Evolutionary conservation across 768 basidiomycete species (phyloP).

Genomic region (Lyophyllum decastes): DNA sequence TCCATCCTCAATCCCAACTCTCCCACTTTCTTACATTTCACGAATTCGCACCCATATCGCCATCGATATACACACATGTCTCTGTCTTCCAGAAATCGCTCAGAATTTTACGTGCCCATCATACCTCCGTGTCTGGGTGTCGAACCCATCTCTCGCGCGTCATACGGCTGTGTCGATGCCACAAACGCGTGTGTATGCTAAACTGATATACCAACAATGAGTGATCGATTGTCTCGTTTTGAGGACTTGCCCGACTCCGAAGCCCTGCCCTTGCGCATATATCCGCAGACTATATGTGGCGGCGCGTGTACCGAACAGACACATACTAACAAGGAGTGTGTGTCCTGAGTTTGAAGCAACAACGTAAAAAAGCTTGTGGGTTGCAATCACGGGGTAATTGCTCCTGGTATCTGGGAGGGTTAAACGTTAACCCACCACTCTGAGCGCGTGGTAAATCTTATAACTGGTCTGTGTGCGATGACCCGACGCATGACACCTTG

Average conservation of each 20-base stretch:
- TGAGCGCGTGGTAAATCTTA: no score
- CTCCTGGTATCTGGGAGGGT: neutral
- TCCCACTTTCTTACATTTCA: no score
- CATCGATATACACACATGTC: no score
- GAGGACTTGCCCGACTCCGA: neutral
- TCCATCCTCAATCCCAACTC: no score
- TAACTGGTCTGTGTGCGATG: no score
- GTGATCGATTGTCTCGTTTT: neutral
- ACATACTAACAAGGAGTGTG: neutral
- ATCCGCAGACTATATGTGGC: neutral
- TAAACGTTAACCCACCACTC: no score
- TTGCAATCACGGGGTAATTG: neutral
- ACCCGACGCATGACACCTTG: no score
- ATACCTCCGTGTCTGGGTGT: neutral
- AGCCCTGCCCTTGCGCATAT: neutral
- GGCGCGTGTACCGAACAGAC: neutral
- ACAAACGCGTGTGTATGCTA: neutral
- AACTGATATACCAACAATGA: neutral
- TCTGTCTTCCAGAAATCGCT: no score
- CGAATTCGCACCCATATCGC: no score
- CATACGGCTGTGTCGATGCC: neutral
- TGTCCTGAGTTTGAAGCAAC: no score
- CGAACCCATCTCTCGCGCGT: neutral
- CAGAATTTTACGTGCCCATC: no score
- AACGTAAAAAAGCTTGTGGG: neutral